Base-by-base conservation (phyloP, 148 eudicot species). In the Cornus kousa region DNA sequence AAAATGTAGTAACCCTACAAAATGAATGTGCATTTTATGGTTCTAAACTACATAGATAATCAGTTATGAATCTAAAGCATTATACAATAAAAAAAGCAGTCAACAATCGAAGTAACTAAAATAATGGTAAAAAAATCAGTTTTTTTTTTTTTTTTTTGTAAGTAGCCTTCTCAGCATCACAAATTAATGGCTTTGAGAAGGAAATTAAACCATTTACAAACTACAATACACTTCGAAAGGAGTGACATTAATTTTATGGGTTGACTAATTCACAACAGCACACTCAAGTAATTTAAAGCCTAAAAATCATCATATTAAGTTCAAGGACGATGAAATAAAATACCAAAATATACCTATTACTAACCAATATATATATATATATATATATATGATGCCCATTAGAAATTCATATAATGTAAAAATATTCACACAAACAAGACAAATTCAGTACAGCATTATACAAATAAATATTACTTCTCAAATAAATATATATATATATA, bases 1-100 rank as follows among this genome's bases (percentile, higher is more conserved):
- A 93, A 92, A 77, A 85, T 87, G 83, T 93, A 96, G 85, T 96
- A 96, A 67, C 99, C 98, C 99, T 96, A 82, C 77, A 89, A 76
- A 85, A 73, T 64, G 7, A 55, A 76, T 60, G 68, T 13, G 10
- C 39, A 59, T 79, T 55, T 53, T 16, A 84, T 70, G 65, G 24
- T 48, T 66, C n/a, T 23, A 46, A 12, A 53, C 59, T 53, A 53
- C 1, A 16, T 53, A 16, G 59, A 53, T 16, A 0, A 11, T 53
- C 59, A 53, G 19, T 12, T 53, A 53, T 53, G 59, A 53, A 53
- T 2, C 59, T 53, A 53, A 32, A 39, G 35, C 57, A 64, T 3
- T 22, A 37, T 9, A 35, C 22, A 35, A 35, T 12, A 74, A 33
- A 68, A 57, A 14, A 33, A 20, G 2, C 28, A 31, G 59, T 53